phyloP scores from a whole-genome alignment of 2,329 filamentous ascomycete genomes.

The Ophiostoma populinum region DNA sequence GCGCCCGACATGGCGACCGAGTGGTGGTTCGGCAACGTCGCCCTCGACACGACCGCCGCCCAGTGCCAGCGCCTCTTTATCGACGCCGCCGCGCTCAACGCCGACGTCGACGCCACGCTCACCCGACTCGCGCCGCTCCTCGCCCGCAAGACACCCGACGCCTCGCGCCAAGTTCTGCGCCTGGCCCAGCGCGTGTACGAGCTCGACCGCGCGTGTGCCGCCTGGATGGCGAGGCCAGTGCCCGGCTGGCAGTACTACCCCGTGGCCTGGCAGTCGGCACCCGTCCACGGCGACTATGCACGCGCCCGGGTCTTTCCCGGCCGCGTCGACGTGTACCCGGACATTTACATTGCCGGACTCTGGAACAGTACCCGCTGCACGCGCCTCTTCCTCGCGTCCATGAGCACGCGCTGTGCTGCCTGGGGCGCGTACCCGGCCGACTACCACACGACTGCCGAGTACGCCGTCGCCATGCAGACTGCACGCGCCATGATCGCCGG shows the following conservation, averaged over 20 bases:
- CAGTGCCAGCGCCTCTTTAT: slow-evolving; percentile 35
- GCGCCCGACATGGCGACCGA: slow-evolving; percentile 34
- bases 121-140: not conserved
- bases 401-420: slow-evolving; percentile 40
- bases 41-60: slow-evolving; percentile 29
- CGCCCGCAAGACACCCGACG: not conserved
- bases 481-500: slow-evolving; percentile 38
- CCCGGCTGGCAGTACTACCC: slow-evolving; percentile 32
- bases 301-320: slow-evolving; percentile 41
- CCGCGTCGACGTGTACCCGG: slow-evolving; percentile 39
- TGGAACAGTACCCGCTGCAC: slow-evolving; percentile 38
- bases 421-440: slow-evolving; percentile 44
- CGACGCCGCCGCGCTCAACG: slow-evolving; percentile 35
- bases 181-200: slow-evolving; percentile 33
- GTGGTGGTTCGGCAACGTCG: slow-evolving; percentile 41
- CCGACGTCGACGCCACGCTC: slow-evolving; percentile 28
- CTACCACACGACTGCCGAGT: slow-evolving; percentile 45
- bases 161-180: slow-evolving; percentile 26
- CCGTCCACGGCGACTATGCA: slow-evolving; percentile 32
- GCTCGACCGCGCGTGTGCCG: slow-evolving; percentile 32
- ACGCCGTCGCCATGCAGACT: slow-evolving; percentile 33
- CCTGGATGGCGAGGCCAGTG: slow-evolving; percentile 34
- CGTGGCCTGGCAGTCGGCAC: slow-evolving; percentile 39
- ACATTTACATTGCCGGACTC: slow-evolving; percentile 39
- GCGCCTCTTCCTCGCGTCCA: slow-evolving; percentile 35